Evolutionary conservation across 208 protist genomes (phyloP), one percentile per base, ranked within the genome.

Genomic region (Leishmania mexicana): DNA sequence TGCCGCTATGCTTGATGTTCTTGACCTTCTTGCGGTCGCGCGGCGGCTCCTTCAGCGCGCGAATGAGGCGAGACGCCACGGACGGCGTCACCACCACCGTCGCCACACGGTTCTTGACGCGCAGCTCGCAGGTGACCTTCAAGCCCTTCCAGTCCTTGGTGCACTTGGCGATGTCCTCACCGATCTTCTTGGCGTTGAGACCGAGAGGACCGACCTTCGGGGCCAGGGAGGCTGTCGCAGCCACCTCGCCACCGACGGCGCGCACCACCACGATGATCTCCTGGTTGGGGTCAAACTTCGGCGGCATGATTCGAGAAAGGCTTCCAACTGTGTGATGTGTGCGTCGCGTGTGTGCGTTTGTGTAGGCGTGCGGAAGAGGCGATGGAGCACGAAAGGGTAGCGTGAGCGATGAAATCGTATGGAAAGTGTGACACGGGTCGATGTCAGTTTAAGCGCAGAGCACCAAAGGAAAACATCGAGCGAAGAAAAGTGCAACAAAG

Each of bases 11-110:
- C 90, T 99, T 99, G 88, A 99, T 96, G 95, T 99, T 99, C 98
- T 99, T 99, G 65, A 99, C 98, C 97, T 99, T 99, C 98, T 99
- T 99, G 93, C 99, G 97, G 90, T 99, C 99, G 87, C 99, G 97
- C 79, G 94, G 90, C 71, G 99, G 99, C 96, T 99, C 99, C 93
- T 99, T 99, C 67, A 99, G 97, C 38, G 99, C 99, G 84, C 98
- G 95, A 87, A 99, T 99, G 84, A 99, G 83, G 42, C 99, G 95
- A 49, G 99, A 96, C 31, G 99, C 95, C 5, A 99, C 98, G 53
- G 98, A 98, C 38, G 99, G 99, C 64, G 99, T 97, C 76, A 99
- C 98, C 73, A 88, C 79, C 75, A 99, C 98, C 31, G 93, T 98
- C 51, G 99, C 99, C 84, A 99, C 90, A 76, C 99, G 93, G 96